Percentiles rank a stretch among this genome's conserved stretches.
These are phyloP conservation scores for Trematosphaeria pertusa DNA, from an alignment of 2,329 filamentous ascomycete species.

Conservation along the genomic window DNA sequence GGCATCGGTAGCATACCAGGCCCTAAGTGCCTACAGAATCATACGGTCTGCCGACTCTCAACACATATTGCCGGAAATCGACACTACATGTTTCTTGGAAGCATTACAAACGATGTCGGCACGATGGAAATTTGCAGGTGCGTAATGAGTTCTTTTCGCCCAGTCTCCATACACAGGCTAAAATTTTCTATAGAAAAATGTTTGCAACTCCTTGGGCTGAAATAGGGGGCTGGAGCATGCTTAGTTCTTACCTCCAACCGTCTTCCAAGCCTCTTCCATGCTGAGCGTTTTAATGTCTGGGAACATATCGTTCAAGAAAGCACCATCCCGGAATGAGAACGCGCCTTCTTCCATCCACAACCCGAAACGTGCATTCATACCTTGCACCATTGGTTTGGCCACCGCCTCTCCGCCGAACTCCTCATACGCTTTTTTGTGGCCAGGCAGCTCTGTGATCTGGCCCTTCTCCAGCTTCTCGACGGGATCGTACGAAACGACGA, in stretches of 20 bases:
- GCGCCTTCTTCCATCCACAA: constrained; percentile 14
- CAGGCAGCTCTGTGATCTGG: constrained; percentile 19
- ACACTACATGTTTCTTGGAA: constrained; percentile 10
- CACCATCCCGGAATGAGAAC: constrained; percentile 1
- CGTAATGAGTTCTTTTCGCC: background rate
- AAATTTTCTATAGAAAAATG: constrained; percentile 4
- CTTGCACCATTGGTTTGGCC: constrained; percentile 5
- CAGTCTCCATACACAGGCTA: background rate
- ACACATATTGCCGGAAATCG: constrained; percentile 2
- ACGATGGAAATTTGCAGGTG: constrained; percentile 21
- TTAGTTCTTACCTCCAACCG: background rate
- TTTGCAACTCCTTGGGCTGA: constrained; percentile 4
- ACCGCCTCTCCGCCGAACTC: constrained; percentile 11
- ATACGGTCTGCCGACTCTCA: constrained; percentile 2
- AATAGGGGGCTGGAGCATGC: background rate
- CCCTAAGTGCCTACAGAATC: constrained; percentile 7
- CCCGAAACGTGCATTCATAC: constrained; percentile 8
- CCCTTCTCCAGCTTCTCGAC: constrained; percentile 19
- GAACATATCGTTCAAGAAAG: constrained; percentile 18
- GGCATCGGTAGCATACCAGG: constrained; percentile 15
- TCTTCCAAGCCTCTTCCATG: constrained; percentile 14
- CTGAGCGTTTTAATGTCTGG: constrained; percentile 16
- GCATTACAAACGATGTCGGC: constrained; percentile 5
- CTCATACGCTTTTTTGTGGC: constrained; percentile 5
- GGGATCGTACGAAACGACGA: constrained; percentile 19